phyloP scores from a whole-genome alignment of 371 early-diverging fungal genomes.

The Lichtheimia hyalospora region DNA sequence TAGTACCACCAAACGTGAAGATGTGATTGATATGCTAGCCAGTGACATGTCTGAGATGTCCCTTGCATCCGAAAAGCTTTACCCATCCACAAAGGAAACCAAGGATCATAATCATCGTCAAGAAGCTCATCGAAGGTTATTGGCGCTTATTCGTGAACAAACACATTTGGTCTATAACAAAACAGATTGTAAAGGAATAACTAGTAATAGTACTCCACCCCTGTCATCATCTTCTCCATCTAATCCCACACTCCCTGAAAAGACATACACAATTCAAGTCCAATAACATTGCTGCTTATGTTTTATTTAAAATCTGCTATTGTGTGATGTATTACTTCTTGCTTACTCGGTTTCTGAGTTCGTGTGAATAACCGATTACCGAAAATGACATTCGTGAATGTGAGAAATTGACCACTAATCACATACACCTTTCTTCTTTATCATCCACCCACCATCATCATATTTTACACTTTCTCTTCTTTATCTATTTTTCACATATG shows the following conservation, averaged over 20 bases:
- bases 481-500: constrained; percentile 4
- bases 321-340: too few relatives aligned
- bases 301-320: too few relatives aligned
- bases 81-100: neutral
- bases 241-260: too few relatives aligned
- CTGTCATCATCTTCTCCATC: too few relatives aligned
- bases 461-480: neutral
- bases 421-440: neutral
- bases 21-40: constrained; percentile 4
- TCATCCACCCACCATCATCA: neutral
- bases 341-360: too few relatives aligned
- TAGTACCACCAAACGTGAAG: neutral
- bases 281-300: too few relatives aligned
- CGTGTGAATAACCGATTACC: too few relatives aligned
- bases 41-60: constrained; percentile 10
- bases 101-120: neutral
- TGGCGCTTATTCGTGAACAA: neutral
- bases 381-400: too few relatives aligned
- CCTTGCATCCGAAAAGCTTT: neutral
- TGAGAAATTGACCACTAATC: too few relatives aligned
- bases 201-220: neutral
- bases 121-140: too few relatives aligned
- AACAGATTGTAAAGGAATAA: neutral
- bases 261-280: too few relatives aligned
- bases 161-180: neutral